A percentile compares a stretch with the other conserved stretches of the same genome.
Evolutionary conservation across 2,329 filamentous ascomycete genomes (phyloP).

Genomic region (Trichoderma sp.): DNA sequence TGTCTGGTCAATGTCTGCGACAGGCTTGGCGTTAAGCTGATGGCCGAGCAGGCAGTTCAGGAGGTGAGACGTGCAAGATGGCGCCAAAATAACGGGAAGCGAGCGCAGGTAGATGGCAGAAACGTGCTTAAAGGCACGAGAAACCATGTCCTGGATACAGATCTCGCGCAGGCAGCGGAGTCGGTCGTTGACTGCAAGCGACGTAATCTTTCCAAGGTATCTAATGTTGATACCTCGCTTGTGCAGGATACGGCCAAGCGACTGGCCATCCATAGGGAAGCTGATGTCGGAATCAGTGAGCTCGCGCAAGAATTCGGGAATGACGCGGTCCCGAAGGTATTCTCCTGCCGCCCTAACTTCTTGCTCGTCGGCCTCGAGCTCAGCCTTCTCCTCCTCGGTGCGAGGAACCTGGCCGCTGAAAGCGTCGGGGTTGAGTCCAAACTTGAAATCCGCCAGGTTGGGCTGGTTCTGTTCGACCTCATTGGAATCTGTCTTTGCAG

Average conservation of each 20-base stretch:
- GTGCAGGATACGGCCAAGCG: conserved; percentile 83
- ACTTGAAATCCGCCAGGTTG: conserved; percentile 83
- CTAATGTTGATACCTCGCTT: conserved; percentile 97
- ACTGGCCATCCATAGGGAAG: conserved; percentile 98
- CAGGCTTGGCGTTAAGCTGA: conserved; percentile 74
- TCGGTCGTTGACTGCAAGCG: conserved; percentile 68
- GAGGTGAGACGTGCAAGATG: conserved; percentile 79
- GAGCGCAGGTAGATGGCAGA: conserved; percentile 76
- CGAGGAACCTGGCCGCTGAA: conserved; percentile 92
- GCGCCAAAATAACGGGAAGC: conserved; percentile 76
- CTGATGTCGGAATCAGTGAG: conserved; percentile 90
- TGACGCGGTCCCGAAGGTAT: conserved; percentile 72
- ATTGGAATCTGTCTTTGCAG: conserved; percentile 45
- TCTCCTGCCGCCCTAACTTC: conserved; percentile 83
- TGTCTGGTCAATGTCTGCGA: conserved; percentile 72
- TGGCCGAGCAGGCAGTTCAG: conserved; percentile 89
- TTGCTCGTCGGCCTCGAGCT: conserved; percentile 80
- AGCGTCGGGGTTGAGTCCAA: conserved; percentile 90
- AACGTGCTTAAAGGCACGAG: conserved; percentile 94
- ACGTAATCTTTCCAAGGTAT: conserved; percentile 85
- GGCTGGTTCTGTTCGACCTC: conserved; percentile 57
- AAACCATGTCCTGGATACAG: conserved; percentile 86
- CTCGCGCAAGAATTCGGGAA: conserved; percentile 84
- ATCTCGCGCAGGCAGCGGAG: conserved; percentile 77
- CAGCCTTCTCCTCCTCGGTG: conserved; percentile 83